Base-by-base conservation (phyloP, 164 flowering plant genomes). In the Annona squamosa region DNA sequence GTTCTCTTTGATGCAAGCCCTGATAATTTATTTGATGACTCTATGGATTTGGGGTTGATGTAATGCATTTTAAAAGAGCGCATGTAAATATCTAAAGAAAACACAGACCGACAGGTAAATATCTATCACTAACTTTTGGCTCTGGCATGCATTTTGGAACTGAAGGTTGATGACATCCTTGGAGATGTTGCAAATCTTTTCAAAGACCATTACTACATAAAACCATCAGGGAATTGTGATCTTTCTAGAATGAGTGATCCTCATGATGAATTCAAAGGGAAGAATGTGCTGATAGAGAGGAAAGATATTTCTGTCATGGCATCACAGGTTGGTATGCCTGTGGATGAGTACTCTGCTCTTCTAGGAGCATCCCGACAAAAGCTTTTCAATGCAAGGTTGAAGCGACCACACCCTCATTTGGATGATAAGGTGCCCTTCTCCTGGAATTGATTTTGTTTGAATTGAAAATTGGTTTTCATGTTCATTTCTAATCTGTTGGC, bases 221-320 rank as follows among this genome's bases (percentile, higher is more conserved):
- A 95, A 77, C 77, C 87, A 5, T 81, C 85, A 9, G 99, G 99
- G 6, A 95, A 95, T 69, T 92, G 98, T 82, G 97, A 92, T 77
- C 89, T 95, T 72, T 95, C 99, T 62, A 79, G 79, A 48, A 86
- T 86, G 89, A 92, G 99, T 83, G 97, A 95, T 77, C 97, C 99
- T 6, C 92, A 91, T 75, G 73, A 89, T 68, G 98, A 92, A 77
- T 95, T 95, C 72, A 84, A 80, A 79, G 95, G 86, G 41, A 85
- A 83, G 73, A 94, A 92, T 86, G 97, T 90, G 73, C 90, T 89
- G 7, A 91, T 92, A 65, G 97, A 91, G 79, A 85, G 88, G 70
- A 83, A 77, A 70, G 84, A 84, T 76, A 57, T 86, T 74, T 74
- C 84, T 73, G 84, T 82, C 48, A 65, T 86, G 88, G 94, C 97